Evolutionary conservation across 768 basidiomycete genomes (phyloP).

Genomic region (Auricularia cornea): DNA sequence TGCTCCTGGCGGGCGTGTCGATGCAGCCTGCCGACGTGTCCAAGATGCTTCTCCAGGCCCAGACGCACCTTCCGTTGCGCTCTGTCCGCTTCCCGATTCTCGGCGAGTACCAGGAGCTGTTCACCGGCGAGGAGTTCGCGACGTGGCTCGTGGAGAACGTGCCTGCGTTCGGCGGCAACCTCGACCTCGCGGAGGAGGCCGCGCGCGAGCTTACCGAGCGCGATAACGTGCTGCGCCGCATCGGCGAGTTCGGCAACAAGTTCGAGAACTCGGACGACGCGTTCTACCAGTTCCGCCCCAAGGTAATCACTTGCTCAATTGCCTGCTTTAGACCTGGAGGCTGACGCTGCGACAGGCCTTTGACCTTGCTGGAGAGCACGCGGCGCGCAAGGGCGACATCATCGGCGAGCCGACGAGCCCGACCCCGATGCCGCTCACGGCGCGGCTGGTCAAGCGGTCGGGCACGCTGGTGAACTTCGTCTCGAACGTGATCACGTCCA

Average conservation of each 20-base stretch:
- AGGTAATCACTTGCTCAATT: constrained; percentile 35
- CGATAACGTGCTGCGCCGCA: constrained; percentile 55
- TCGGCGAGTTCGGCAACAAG: constrained; percentile 71
- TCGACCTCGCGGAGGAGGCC: constrained; percentile 73
- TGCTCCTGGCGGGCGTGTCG: constrained; percentile 69
- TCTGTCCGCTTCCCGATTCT: constrained; percentile 68
- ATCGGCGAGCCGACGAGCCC: background rate
- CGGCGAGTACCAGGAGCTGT: constrained; percentile 79
- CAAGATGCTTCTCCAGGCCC: constrained; percentile 60
- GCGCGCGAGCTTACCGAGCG: constrained; percentile 53
- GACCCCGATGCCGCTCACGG: constrained; percentile 20
- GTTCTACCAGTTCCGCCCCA: constrained; percentile 77
- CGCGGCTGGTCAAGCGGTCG: constrained; percentile 60
- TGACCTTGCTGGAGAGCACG: constrained; percentile 35
- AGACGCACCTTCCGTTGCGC: constrained; percentile 59
- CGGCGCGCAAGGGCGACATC: constrained; percentile 18
- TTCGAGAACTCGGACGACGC: constrained; percentile 74
- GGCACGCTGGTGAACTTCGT: constrained; percentile 63
- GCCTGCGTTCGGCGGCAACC: constrained; percentile 64
- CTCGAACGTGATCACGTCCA: constrained; percentile 53
- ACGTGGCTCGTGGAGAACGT: constrained; percentile 76
- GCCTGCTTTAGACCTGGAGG: background rate
- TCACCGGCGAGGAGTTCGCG: constrained; percentile 84
- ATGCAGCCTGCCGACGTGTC: constrained; percentile 59
- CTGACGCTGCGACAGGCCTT: constrained; percentile 41